These are phyloP conservation scores for Globisporangium viniferum DNA, from an alignment of 352 stramenopile species.

Conservation along the genomic window DNA sequence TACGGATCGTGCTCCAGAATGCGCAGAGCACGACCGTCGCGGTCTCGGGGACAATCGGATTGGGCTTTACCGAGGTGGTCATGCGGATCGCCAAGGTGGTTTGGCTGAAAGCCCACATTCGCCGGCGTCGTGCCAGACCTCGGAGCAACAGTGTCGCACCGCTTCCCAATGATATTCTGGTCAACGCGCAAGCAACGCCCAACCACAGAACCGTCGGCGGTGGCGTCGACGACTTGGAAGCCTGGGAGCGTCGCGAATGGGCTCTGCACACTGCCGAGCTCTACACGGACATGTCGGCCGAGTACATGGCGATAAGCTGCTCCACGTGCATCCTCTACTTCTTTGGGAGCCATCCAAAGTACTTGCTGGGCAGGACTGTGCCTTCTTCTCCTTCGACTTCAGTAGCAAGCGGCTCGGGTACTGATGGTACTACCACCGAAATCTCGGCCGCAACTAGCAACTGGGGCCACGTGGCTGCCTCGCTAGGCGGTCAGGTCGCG, in stretches of 20 bases:
- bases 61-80: conserved; percentile 26
- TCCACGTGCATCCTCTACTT: background rate
- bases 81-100: conserved; percentile 22
- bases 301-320: conserved; percentile 1
- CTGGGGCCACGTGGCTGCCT: background rate
- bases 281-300: conserved; percentile 36
- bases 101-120: background rate
- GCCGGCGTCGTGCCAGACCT: background rate
- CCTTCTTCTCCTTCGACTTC: no score
- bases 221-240: background rate
- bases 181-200: background rate
- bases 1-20: conserved; percentile 30
- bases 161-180: background rate
- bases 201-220: background rate
- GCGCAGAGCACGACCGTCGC: conserved; percentile 22
- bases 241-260: background rate
- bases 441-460: background rate
- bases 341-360: conserved; percentile 28
- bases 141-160: background rate
- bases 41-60: conserved; percentile 19
- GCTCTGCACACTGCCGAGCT: conserved; percentile 15
- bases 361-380: conserved; percentile 5
- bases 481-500: background rate
- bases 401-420: background rate
- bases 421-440: background rate